Evolutionary conservation across 768 basidiomycete species (phyloP).

Genomic region (Polyporus arcularius): DNA sequence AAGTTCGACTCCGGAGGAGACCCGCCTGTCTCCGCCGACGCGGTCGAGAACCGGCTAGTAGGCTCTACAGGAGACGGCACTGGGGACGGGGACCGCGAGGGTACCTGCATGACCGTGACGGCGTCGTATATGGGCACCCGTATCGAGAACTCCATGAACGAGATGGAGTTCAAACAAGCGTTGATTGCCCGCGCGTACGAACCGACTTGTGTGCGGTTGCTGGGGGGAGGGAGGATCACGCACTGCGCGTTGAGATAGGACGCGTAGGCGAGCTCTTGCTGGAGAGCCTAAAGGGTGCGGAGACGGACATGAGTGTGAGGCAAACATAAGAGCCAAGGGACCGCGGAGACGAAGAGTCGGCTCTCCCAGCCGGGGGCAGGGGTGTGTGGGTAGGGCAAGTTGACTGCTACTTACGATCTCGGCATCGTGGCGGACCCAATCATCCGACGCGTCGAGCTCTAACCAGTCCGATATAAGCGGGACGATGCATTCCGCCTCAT

Average conservation of each 20-base stretch:
- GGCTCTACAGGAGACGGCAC: conserved; percentile 9
- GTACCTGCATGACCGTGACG: conserved; percentile 46
- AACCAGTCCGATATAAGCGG: conserved; percentile 92
- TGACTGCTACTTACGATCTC: conserved; percentile 69
- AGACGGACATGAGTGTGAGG: background rate
- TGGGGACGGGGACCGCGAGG: conserved; percentile 26
- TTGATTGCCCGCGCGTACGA: conserved; percentile 93
- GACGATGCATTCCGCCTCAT: conserved; percentile 73
- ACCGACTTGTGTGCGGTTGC: conserved; percentile 78
- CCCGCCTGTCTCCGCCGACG: conserved; percentile 6
- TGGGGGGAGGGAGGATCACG: conserved; percentile 87
- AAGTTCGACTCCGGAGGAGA: conserved; percentile 29
- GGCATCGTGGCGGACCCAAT: conserved; percentile 93
- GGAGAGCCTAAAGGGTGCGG: conserved; percentile 67
- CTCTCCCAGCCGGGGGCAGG: background rate
- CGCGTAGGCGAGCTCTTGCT: conserved; percentile 91
- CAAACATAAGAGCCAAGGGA: background rate
- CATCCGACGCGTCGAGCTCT: conserved; percentile 89
- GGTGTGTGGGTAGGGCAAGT: background rate
- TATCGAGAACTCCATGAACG: conserved; percentile 79
- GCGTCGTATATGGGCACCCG: conserved; percentile 84
- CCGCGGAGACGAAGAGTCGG: too few relatives aligned
- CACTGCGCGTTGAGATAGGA: conserved; percentile 87
- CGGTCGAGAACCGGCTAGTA: background rate
- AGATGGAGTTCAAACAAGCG: conserved; percentile 67